A percentile compares a stretch with the other conserved stretches of the same genome.
These are phyloP conservation scores for Cyclostephanos tholiformis DNA, from an alignment of 108 stramenopile genomes.

Conservation along the genomic window DNA sequence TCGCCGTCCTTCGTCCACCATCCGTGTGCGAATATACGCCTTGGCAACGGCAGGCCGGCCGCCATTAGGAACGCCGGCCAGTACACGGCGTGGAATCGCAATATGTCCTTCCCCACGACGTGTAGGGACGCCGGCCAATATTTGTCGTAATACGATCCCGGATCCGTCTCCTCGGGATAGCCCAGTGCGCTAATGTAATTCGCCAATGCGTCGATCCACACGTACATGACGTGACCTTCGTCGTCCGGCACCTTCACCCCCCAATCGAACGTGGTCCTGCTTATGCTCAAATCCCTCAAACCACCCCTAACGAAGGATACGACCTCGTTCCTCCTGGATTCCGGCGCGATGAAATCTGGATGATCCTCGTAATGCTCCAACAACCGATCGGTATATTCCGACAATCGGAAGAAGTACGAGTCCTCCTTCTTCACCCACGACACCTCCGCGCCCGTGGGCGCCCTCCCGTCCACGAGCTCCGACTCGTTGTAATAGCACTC, in stretches of 20 bases:
- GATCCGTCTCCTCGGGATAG: slow-evolving; percentile 67
- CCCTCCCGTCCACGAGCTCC: slow-evolving; percentile 93
- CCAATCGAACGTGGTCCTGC: slow-evolving; percentile 92
- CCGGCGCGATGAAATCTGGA: slow-evolving; percentile 92
- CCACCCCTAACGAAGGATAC: slow-evolving; percentile 87
- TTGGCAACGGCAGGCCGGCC: slow-evolving; percentile 91
- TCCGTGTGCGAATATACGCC: slow-evolving; percentile 94
- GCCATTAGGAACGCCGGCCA: slow-evolving; percentile 99
- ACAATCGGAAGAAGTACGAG: slow-evolving; percentile 96
- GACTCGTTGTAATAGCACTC: slow-evolving; percentile 96
- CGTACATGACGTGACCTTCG: slow-evolving; percentile 94
- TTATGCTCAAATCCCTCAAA: slow-evolving; percentile 89
- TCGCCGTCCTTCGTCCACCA: slow-evolving; percentile 98
- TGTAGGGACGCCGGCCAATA: slow-evolving; percentile 92
- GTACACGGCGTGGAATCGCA: slow-evolving; percentile 97
- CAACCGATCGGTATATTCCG: slow-evolving; percentile 79
- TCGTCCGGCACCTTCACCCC: slow-evolving; percentile 94
- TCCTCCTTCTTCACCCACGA: slow-evolving; percentile 95
- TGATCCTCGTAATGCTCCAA: slow-evolving; percentile 80
- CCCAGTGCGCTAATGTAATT: slow-evolving; percentile 96
- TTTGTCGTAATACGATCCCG: slow-evolving; percentile 55
- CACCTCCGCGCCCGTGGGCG: slow-evolving; percentile 93
- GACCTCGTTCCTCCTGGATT: slow-evolving; percentile 86
- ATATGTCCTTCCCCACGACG: slow-evolving; percentile 98
- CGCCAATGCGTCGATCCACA: slow-evolving; percentile 97